These are phyloP conservation scores for Psidium guajava DNA, from an alignment of 345 rosid species.

Conservation along the genomic window DNA sequence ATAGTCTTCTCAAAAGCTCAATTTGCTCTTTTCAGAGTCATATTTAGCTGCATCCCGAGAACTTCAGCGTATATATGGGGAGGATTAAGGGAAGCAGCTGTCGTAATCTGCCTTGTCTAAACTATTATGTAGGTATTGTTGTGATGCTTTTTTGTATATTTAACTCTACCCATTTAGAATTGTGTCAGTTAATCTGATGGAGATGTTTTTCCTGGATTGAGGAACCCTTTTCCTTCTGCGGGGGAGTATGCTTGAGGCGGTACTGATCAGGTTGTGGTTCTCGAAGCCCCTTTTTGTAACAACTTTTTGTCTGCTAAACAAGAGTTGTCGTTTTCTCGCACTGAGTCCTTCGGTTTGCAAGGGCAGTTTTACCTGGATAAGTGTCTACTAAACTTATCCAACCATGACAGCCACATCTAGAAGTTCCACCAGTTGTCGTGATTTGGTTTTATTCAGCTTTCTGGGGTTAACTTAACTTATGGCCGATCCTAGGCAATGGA, in stretches of 20 bases:
- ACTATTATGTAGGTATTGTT: background rate
- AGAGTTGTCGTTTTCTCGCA: background rate
- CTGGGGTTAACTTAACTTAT: background rate
- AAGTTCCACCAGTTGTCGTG: background rate
- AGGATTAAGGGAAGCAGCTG: constrained; percentile 30
- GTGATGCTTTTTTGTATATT: background rate
- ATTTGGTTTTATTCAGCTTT: background rate
- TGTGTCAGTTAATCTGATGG: background rate
- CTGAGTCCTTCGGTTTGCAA: background rate
- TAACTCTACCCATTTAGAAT: background rate
- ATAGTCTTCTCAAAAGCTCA: background rate
- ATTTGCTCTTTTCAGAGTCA: constrained; percentile 38
- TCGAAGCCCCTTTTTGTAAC: background rate
- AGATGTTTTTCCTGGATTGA: background rate
- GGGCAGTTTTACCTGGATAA: background rate
- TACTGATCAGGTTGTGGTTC: background rate
- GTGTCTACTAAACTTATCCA: background rate
- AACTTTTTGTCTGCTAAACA: background rate
- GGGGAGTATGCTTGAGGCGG: background rate
- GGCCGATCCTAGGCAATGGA: background rate
- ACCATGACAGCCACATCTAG: background rate
- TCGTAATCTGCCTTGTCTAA: background rate
- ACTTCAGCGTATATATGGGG: constrained; percentile 84
- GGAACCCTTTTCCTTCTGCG: background rate
- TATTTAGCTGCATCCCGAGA: constrained; percentile 87